Conservation (phyloP, 2,329 filamentous ascomycete genomes). For the Trichoderma endophyticum region DNA sequence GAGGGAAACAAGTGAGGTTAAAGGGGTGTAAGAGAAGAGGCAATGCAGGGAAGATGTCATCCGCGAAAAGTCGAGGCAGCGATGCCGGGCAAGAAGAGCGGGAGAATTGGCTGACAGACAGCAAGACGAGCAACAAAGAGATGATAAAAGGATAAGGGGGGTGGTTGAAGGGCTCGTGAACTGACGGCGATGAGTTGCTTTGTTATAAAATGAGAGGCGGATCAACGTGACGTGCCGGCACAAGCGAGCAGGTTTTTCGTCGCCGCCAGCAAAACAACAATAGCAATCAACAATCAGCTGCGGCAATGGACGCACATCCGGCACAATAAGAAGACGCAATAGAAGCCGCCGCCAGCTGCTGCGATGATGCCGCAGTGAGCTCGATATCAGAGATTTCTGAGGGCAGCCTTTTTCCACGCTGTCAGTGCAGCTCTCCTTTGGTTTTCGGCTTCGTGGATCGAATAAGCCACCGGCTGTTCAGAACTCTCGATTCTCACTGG, state of each 20-base stretch:
- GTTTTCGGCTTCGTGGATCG: constrained; percentile 41
- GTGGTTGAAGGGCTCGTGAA: not conserved
- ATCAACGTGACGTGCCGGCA: constrained; percentile 19
- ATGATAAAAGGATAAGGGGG: not conserved
- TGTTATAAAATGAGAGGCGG: constrained; percentile 12
- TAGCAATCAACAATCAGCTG: constrained; percentile 19
- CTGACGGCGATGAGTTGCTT: constrained; percentile 13
- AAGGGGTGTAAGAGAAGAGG: constrained; percentile 23
- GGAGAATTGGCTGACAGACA: not conserved
- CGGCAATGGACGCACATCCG: constrained; percentile 18
- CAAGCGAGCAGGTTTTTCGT: constrained; percentile 16
- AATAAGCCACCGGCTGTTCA: constrained; percentile 33
- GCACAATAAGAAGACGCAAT: constrained; percentile 16
- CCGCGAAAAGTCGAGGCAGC: not conserved
- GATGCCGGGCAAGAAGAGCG: not conserved
- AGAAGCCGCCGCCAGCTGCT: constrained; percentile 14
- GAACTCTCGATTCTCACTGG: constrained; percentile 12
- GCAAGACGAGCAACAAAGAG: not conserved
- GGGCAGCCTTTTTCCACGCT: constrained; percentile 19
- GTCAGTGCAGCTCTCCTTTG: constrained; percentile 31
- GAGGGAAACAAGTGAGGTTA: constrained; percentile 12
- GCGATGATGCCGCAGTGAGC: constrained; percentile 22
- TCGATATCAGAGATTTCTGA: constrained; percentile 25
- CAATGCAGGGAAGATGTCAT: constrained; percentile 16
- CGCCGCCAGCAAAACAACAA: constrained; percentile 14